These are phyloP conservation scores for Monotropa hypopitys DNA, from an alignment of 179 eudicot species.

Conservation along the genomic window DNA sequence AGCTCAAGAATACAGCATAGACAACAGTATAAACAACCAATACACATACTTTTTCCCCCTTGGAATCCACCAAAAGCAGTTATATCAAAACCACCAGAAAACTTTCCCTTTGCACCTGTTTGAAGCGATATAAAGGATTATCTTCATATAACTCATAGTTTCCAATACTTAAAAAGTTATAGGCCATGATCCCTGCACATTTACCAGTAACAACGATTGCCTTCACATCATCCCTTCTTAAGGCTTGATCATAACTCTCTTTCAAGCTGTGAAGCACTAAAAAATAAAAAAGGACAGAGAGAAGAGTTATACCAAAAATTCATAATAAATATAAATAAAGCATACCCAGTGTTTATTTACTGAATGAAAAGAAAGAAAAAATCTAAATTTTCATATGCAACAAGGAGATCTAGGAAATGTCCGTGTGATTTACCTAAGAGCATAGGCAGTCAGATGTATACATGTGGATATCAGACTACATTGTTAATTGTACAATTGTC, in stretches of 20 bases:
- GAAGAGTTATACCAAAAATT: background rate
- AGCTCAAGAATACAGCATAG: no score
- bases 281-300: background rate
- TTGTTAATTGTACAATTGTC: no score
- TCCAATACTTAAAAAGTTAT: conserved; percentile 5
- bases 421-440: background rate
- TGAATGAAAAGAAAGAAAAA: background rate
- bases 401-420: background rate
- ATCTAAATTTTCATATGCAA: background rate
- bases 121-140: conserved; percentile 8
- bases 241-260: conserved; percentile 49
- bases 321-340: background rate
- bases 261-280: conserved; percentile 62
- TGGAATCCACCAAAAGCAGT: conserved; percentile 65
- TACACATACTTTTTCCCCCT: conserved; percentile 39
- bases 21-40: background rate
- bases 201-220: conserved; percentile 81
- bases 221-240: conserved; percentile 64
- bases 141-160: background rate
- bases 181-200: conserved; percentile 3
- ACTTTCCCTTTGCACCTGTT: conserved; percentile 77
- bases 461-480: background rate
- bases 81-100: conserved; percentile 91
- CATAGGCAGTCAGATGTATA: background rate
- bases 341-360: background rate